phyloP scores from a whole-genome alignment of 371 early-diverging fungal genomes.

The Haplosporangium sp. region DNA sequence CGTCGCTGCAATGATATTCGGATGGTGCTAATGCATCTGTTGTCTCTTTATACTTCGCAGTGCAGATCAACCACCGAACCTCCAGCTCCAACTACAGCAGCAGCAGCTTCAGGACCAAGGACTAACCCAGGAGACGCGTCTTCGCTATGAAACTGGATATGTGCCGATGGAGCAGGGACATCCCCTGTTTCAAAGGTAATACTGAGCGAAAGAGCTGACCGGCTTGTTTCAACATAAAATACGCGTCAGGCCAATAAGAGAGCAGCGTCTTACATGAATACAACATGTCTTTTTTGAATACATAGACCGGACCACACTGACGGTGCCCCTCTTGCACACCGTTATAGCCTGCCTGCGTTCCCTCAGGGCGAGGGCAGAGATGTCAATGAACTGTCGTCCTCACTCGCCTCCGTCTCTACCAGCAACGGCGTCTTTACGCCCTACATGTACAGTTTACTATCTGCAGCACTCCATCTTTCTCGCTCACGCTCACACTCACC shows the following conservation, averaged over 20 bases:
- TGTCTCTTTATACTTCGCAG: neutral
- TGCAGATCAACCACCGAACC: too few relatives aligned
- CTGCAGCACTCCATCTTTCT: neutral
- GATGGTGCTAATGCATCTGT: neutral
- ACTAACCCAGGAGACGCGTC: too few relatives aligned
- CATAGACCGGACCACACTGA: too few relatives aligned
- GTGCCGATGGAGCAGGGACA: constrained; percentile 5
- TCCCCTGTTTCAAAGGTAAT: constrained; percentile 9
- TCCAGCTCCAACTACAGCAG: too few relatives aligned
- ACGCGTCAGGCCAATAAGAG: too few relatives aligned
- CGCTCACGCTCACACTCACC: neutral
- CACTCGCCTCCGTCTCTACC: neutral
- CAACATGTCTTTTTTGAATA: too few relatives aligned
- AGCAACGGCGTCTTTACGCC: constrained; percentile 9
- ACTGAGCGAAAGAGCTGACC: constrained; percentile 1
- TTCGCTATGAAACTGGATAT: constrained; percentile 15
- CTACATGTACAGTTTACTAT: constrained; percentile 8
- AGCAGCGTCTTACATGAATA: too few relatives aligned
- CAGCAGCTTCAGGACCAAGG: constrained; percentile 3
- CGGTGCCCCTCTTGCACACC: neutral
- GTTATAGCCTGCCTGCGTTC: constrained; percentile 13
- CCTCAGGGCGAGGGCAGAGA: constrained; percentile 9
- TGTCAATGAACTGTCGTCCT: neutral
- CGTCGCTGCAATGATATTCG: too few relatives aligned
- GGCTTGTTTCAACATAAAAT: too few relatives aligned